phyloP scores from a whole-genome alignment of 768 basidiomycete species.

The Ramaria sp. region DNA sequence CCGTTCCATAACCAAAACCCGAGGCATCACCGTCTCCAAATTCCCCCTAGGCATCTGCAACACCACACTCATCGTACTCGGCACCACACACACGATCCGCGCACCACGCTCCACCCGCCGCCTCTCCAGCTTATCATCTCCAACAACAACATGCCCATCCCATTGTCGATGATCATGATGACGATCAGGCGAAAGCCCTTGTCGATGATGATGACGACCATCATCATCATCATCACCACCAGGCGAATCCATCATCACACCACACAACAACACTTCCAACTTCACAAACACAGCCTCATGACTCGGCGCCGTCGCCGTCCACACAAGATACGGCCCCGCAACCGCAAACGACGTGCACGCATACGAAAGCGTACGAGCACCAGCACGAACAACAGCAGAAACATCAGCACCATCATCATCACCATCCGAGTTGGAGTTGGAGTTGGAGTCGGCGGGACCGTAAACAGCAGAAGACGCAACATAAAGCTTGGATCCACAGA shows the following conservation, averaged over 20 bases:
- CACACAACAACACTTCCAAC: slow-evolving; percentile 23
- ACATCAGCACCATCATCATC: no score
- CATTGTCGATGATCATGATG: no score
- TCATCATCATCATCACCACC: no score
- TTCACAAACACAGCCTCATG: slow-evolving; percentile 77
- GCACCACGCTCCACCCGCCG: slow-evolving; percentile 86
- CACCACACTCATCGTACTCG: slow-evolving; percentile 80
- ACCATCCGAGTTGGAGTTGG: neutral
- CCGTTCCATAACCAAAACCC: slow-evolving; percentile 81
- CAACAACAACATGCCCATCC: slow-evolving; percentile 12
- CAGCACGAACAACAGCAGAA: no score
- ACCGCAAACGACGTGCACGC: slow-evolving; percentile 11
- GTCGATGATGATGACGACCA: neutral
- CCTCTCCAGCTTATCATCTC: slow-evolving; percentile 42
- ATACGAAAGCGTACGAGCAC: slow-evolving; percentile 51
- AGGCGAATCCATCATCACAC: slow-evolving; percentile 11
- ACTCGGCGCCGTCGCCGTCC: slow-evolving; percentile 42
- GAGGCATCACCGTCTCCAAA: slow-evolving; percentile 88
- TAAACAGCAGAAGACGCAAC: slow-evolving; percentile 21
- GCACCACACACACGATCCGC: slow-evolving; percentile 77
- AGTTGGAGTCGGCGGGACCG: neutral
- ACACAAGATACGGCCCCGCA: slow-evolving; percentile 8
- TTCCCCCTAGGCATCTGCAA: slow-evolving; percentile 98
- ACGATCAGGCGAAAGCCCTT: slow-evolving; percentile 11
- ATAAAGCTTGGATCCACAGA: slow-evolving; percentile 53